These are phyloP conservation scores for Trichomonas vaginalis DNA, from an alignment of 208 protist genomes.

Conservation along the genomic window DNA sequence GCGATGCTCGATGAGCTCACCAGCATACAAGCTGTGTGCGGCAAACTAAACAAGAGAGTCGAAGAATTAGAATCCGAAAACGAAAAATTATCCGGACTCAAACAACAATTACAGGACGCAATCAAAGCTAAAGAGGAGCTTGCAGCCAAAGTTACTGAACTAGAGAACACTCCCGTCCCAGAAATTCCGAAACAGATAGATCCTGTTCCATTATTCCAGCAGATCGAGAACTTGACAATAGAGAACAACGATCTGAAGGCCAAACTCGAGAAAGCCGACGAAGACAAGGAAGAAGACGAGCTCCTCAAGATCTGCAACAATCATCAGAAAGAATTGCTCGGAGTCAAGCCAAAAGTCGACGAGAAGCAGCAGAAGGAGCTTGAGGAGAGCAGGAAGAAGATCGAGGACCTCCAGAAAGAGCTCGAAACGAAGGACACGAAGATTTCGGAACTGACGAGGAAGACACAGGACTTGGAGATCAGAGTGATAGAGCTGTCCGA, in stretches of 20 bases:
- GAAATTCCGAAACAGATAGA: neutral
- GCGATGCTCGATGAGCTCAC: neutral
- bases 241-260: neutral
- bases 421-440: neutral
- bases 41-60: neutral
- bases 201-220: neutral
- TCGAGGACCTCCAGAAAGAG: neutral
- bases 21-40: neutral
- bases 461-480: neutral
- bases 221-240: neutral
- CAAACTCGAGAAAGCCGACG: neutral
- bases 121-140: neutral
- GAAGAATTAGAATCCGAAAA: neutral
- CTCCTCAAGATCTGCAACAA: neutral
- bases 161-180: neutral
- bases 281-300: neutral
- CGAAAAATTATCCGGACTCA: neutral
- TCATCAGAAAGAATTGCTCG: neutral
- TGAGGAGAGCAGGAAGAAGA: neutral
- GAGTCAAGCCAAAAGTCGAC: neutral
- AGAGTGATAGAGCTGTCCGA: neutral
- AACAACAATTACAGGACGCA: neutral
- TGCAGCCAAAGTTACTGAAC: neutral
- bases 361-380: neutral
- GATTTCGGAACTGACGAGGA: neutral